These are phyloP conservation scores for Vachellia pachyceras DNA, from an alignment of 306 rosid genomes.

Conservation along the genomic window DNA sequence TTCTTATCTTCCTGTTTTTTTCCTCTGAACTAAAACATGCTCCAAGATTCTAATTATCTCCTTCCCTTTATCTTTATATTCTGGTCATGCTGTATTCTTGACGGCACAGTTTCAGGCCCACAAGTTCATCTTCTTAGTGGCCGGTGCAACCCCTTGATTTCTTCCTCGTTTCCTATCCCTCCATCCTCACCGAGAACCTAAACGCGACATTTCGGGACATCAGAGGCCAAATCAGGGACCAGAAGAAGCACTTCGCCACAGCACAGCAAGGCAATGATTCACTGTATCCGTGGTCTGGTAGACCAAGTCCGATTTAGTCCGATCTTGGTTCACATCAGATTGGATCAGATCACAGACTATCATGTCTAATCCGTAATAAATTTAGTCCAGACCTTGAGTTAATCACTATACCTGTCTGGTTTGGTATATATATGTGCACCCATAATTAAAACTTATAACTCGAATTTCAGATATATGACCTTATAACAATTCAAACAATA, in stretches of 20 bases:
- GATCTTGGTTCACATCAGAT: too few relatives aligned
- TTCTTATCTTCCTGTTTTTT: not conserved
- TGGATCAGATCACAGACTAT: too few relatives aligned
- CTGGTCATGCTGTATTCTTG: conserved; percentile 11
- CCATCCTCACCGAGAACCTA: conserved; percentile 42
- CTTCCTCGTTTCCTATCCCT: conserved; percentile 5
- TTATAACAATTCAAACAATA: too few relatives aligned
- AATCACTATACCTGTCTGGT: too few relatives aligned
- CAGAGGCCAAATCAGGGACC: conserved; percentile 27
- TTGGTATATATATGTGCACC: too few relatives aligned
- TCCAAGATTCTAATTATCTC: not conserved
- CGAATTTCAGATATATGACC: too few relatives aligned
- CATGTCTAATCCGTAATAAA: too few relatives aligned
- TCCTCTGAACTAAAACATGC: not conserved
- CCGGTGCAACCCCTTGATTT: conserved; percentile 56
- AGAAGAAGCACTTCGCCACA: conserved; percentile 37
- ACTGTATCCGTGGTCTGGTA: too few relatives aligned
- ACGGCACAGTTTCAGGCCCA: conserved; percentile 41
- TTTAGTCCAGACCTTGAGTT: too few relatives aligned
- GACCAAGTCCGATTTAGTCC: too few relatives aligned
- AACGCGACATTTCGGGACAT: conserved; percentile 48
- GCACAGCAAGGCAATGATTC: conserved; percentile 5
- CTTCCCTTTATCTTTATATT: not conserved
- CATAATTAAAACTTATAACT: too few relatives aligned
- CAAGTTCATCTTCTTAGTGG: conserved; percentile 38